Conservation (phyloP, 495 filamentous ascomycete species). For the Talaromyces adpressus region DNA sequence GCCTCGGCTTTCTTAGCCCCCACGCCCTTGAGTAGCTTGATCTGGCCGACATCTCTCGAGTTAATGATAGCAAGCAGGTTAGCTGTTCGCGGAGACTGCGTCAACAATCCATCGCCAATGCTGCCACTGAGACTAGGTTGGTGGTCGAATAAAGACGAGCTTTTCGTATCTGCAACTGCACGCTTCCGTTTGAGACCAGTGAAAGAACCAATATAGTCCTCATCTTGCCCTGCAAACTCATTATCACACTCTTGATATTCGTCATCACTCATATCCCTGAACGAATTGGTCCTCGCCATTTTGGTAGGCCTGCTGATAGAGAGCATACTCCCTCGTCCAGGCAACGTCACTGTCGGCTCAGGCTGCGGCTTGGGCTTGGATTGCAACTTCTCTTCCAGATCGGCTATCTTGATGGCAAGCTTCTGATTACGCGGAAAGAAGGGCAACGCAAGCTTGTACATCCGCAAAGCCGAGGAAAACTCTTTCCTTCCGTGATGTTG, state of each 20-base stretch:
- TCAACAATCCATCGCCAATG: conserved; percentile 17
- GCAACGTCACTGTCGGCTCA: conserved; percentile 9
- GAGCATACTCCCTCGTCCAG: conserved; percentile 31
- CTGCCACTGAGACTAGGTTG: conserved; percentile 10
- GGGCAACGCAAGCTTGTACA: conserved; percentile 77
- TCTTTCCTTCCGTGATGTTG: conserved; percentile 82
- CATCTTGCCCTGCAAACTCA: conserved; percentile 25
- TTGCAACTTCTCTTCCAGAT: conserved; percentile 53
- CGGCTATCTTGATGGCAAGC: conserved; percentile 67
- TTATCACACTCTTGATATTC: conserved; percentile 17
- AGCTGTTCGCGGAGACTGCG: conserved; percentile 58
- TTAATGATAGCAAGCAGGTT: conserved; percentile 81
- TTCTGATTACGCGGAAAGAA: conserved; percentile 86
- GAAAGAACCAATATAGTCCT: conserved; percentile 25
- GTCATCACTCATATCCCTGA: conserved; percentile 29
- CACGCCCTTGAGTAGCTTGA: conserved; percentile 60
- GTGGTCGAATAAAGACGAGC: conserved; percentile 13
- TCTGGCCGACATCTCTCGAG: conserved; percentile 62
- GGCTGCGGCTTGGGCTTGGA: conserved; percentile 17
- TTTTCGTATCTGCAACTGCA: conserved; percentile 22
- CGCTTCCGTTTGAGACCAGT: conserved; percentile 34
- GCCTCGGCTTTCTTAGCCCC: conserved; percentile 48
- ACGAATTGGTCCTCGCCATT: conserved; percentile 21
- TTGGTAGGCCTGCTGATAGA: conserved; percentile 30
- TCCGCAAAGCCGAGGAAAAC: conserved; percentile 66